Evolutionary conservation across 169 alveolate species (phyloP).

Genomic region (Eimeria acervulina): DNA sequence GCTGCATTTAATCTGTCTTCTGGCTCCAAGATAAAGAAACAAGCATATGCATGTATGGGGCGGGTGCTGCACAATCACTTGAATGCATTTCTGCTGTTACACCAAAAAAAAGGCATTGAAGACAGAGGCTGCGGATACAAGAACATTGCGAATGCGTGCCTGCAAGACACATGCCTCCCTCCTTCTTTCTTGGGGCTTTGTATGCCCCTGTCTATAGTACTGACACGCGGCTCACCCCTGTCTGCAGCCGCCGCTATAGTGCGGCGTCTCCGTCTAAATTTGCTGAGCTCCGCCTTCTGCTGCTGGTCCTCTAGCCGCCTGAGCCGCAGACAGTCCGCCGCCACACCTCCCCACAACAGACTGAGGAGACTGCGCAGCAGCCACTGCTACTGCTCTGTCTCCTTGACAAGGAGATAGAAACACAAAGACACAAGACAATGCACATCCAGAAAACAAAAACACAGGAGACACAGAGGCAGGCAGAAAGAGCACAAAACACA

Average conservation of each 20-base stretch:
- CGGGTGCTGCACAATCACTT: neutral
- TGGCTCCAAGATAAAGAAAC: neutral
- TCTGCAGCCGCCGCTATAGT: neutral
- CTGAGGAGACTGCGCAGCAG: neutral
- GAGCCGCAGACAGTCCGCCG: neutral
- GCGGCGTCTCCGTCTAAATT: slow-evolving; percentile 51
- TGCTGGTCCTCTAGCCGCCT: slow-evolving; percentile 63
- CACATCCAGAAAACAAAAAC: too few relatives aligned
- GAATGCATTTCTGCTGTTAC: neutral
- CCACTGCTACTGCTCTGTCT: neutral
- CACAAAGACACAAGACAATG: too few relatives aligned
- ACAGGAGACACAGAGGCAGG: too few relatives aligned
- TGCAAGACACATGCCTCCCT: neutral
- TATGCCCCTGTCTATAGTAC: neutral
- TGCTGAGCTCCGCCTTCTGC: slow-evolving; percentile 63
- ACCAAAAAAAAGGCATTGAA: neutral
- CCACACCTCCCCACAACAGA: neutral
- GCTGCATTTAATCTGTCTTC: neutral
- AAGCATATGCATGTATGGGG: neutral
- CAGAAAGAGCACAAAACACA: too few relatives aligned
- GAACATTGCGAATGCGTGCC: neutral
- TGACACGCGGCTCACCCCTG: neutral
- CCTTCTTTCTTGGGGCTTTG: neutral
- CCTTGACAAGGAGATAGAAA: too few relatives aligned
- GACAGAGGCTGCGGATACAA: neutral